phyloP scores from a whole-genome alignment of 2,329 filamentous ascomycete species.

The Colletotrichum viniferum region DNA sequence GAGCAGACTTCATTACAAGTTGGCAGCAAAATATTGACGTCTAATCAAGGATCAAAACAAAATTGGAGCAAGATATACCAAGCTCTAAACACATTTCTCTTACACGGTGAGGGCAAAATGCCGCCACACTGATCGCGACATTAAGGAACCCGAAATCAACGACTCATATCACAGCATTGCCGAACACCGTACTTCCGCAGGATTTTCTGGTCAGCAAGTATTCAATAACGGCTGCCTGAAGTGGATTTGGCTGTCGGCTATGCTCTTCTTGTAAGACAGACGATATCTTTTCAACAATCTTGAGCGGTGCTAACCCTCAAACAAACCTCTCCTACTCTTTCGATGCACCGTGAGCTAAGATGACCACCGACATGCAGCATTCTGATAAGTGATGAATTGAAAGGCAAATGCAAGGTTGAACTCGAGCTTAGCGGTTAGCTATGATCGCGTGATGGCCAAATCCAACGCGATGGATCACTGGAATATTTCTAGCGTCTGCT shows the following conservation, averaged over 20 bases:
- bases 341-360: background rate
- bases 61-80: background rate
- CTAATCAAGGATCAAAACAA: fast-evolving
- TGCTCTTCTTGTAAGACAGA: background rate
- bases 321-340: background rate
- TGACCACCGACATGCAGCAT: background rate
- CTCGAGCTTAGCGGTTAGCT: background rate
- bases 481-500: background rate
- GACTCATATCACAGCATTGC: background rate
- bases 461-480: background rate
- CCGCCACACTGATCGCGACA: background rate
- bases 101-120: fast-evolving
- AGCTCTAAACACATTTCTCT: background rate
- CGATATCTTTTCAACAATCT: background rate
- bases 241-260: background rate
- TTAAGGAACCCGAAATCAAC: background rate
- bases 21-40: background rate
- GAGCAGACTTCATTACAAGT: background rate
- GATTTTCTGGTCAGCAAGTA: background rate
- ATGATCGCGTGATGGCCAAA: background rate
- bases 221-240: background rate
- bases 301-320: background rate
- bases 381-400: background rate
- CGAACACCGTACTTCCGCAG: background rate
- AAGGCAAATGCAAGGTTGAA: background rate